Base-by-base conservation (phyloP, 257 asterid genomes). In the Solanum pimpinellifolium region DNA sequence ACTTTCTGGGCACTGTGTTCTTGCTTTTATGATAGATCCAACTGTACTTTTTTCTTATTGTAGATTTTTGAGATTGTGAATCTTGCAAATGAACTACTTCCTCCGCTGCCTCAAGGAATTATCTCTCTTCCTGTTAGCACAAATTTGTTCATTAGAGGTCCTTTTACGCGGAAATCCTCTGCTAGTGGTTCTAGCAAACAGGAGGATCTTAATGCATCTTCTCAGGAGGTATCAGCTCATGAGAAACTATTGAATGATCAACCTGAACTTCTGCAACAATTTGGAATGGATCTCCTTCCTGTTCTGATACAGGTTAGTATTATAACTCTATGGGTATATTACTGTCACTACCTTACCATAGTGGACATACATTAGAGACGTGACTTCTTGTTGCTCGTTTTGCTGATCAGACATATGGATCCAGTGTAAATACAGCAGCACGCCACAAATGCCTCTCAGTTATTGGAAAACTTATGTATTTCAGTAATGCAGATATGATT, bases 1-100 rank as follows among this genome's bases (percentile, higher is more conserved):
- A 25, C 65, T 46, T 46, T 78, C 41, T 44, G 41, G 66, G 85
- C 44, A 29, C 49, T 46, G 18, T 80, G 44, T 47, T 80, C 20
- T 47, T 80, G 27, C 85, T 47, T 52, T 47, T 47, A 49, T 49
- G 85, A 80, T 80, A 23, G 46, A 39, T 77, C 84, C 11, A 66
- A 44, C 52, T 62, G 60, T 60, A 65, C 4, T 68, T 59, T 66
- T 39, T 59, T 86, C 85, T 80, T 90, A 29, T 74, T 14, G 76
- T 95, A 97, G 99, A 90, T 95, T 86, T 95, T 96, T 92, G 99
- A 97, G 95, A 96, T 97, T 87, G 96, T 97, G 93, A 97, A 95
- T 94, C 92, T 97, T 87, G 98, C 98, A 86, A 97, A 97, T 91
- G 99, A 97, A 93, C 97, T 97, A 86, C 99, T 97, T 87, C 99